These are phyloP conservation scores for Digitaria exilis DNA, from an alignment of 202 grass and related monocot genomes.

Conservation along the genomic window DNA sequence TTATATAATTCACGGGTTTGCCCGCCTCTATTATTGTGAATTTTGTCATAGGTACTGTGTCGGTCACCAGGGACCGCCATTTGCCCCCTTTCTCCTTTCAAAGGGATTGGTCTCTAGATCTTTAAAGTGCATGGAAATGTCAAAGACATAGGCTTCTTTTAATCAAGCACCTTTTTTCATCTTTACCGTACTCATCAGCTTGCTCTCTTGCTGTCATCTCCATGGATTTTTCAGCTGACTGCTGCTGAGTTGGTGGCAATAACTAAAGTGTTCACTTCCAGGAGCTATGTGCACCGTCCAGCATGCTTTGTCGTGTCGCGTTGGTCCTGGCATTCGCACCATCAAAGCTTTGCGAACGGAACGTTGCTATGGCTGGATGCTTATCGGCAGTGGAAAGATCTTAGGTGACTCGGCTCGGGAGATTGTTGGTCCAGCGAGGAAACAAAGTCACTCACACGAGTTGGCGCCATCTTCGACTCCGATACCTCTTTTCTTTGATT, in stretches of 20 bases:
- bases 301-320: neutral
- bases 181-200: neutral
- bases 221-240: slow-evolving; percentile 6
- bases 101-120: neutral
- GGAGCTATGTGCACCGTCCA: neutral
- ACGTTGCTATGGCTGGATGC: neutral
- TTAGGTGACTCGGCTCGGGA: neutral
- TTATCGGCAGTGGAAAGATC: neutral
- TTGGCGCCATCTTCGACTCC: neutral
- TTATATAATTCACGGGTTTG: neutral
- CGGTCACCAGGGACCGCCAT: neutral
- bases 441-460: neutral
- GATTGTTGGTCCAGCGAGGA: neutral
- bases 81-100: neutral
- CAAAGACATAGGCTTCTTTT: slow-evolving; percentile 23
- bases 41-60: slow-evolving; percentile 2
- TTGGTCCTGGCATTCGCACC: slow-evolving; percentile 16
- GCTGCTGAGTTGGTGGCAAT: slow-evolving; percentile 25
- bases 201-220: neutral
- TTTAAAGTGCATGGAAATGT: slow-evolving; percentile 43
- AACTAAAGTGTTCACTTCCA: neutral
- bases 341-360: neutral
- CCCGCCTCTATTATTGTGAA: neutral
- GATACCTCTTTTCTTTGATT: neutral
- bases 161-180: slow-evolving; percentile 18